Evolutionary conservation across 257 asterid species (phyloP).

Genomic region (Solanum medicagineum): DNA sequence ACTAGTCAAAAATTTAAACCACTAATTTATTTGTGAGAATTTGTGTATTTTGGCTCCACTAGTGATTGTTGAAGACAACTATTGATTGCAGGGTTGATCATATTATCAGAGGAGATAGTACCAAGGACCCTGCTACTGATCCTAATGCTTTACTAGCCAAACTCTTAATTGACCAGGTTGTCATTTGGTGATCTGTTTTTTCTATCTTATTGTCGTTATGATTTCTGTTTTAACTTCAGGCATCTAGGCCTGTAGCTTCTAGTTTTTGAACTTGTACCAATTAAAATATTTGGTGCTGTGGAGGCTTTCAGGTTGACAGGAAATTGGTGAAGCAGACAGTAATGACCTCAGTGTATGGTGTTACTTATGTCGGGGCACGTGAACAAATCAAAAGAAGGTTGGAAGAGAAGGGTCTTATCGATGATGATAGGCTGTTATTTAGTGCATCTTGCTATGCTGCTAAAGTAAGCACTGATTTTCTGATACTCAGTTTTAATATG

Average conservation of each 20-base stretch:
- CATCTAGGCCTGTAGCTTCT: neutral
- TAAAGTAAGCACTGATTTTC: conserved; percentile 39
- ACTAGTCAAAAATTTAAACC: neutral
- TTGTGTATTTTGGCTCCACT: neutral
- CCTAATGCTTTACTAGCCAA: conserved; percentile 69
- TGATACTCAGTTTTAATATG: neutral
- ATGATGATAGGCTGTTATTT: conserved; percentile 65
- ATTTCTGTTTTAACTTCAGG: neutral
- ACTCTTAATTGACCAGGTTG: conserved; percentile 71
- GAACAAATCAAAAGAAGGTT: conserved; percentile 86
- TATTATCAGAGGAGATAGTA: conserved; percentile 71
- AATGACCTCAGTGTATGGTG: conserved; percentile 98
- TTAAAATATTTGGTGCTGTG: conserved; percentile 7
- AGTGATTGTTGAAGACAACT: neutral
- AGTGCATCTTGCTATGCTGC: conserved; percentile 89
- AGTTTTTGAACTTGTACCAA: conserved; percentile 1
- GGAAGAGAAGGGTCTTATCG: conserved; percentile 81
- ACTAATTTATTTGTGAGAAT: neutral
- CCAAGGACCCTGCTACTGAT: conserved; percentile 57
- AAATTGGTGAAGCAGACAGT: conserved; percentile 94
- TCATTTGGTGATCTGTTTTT: neutral
- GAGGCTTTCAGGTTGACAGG: conserved; percentile 70
- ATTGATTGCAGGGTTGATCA: conserved; percentile 56
- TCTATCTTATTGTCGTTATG: neutral
- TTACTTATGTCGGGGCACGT: conserved; percentile 93